A percentile compares a stretch with the other conserved stretches of the same genome.
These are phyloP conservation scores for Salix viminalis DNA, from an alignment of 345 rosid species.

Conservation along the genomic window DNA sequence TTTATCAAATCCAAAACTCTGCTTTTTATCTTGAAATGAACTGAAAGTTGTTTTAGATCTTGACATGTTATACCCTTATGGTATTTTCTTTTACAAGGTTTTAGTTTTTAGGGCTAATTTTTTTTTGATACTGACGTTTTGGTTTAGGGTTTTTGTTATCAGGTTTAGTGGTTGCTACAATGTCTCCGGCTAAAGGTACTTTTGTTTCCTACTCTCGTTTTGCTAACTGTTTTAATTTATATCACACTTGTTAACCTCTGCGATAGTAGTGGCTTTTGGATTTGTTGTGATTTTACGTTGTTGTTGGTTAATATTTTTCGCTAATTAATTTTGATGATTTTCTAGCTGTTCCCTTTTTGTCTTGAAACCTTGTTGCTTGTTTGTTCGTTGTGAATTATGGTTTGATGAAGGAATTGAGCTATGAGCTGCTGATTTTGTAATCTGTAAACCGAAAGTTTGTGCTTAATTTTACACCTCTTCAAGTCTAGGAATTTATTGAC, in stretches of 20 bases:
- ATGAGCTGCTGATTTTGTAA: background rate
- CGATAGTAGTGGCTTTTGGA: background rate
- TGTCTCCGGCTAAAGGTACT: constrained; percentile 44
- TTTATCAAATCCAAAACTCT: background rate
- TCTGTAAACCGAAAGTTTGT: background rate
- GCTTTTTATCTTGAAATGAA: background rate
- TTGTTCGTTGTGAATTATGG: background rate
- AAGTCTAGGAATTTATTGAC: background rate
- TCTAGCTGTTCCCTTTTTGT: background rate
- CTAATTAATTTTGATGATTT: background rate
- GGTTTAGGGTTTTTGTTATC: background rate
- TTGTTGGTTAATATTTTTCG: background rate
- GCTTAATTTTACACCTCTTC: background rate
- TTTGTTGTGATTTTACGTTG: background rate
- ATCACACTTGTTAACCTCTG: background rate
- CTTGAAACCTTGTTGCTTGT: background rate
- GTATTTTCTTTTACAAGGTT: background rate
- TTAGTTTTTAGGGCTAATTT: background rate
- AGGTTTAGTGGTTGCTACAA: constrained; percentile 5
- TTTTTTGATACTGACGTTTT: background rate
- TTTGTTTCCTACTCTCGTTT: background rate
- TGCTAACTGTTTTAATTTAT: background rate
- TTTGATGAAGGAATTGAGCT: background rate
- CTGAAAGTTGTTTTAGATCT: background rate
- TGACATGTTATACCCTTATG: background rate